Percentiles rank a stretch among this genome's conserved stretches.
Evolutionary conservation across 768 basidiomycete genomes (phyloP).

Genomic region (Coprinopsis marcescibilis): DNA sequence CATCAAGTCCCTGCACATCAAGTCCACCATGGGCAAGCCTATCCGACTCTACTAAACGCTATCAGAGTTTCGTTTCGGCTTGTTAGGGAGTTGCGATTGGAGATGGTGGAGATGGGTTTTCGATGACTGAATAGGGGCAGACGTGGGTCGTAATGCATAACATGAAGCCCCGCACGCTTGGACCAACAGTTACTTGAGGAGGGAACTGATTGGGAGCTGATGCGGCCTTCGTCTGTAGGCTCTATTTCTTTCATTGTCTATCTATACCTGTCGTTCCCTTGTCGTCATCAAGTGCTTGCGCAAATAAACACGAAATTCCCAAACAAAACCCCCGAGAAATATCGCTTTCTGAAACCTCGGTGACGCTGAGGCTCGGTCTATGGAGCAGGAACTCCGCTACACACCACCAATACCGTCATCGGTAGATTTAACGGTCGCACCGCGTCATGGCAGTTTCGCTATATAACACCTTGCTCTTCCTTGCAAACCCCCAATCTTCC

Average conservation of each 20-base stretch:
- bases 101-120: slow-evolving; percentile 8
- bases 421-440: too few species aligned
- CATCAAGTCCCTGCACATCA: slow-evolving; percentile 97
- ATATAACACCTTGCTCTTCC: background rate
- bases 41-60: slow-evolving; percentile 78
- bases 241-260: slow-evolving; percentile 5
- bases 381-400: background rate
- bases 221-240: too few species aligned
- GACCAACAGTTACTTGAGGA: slow-evolving; percentile 80
- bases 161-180: slow-evolving; percentile 98
- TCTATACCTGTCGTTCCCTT: background rate
- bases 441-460: background rate
- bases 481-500: background rate
- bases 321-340: too few species aligned
- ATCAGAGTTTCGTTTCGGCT: slow-evolving; percentile 4
- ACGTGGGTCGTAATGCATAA: slow-evolving; percentile 67
- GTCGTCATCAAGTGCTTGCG: background rate
- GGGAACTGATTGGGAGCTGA: slow-evolving; percentile 90
- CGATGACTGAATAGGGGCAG: slow-evolving; percentile 11
- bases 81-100: slow-evolving; percentile 8
- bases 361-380: too few species aligned
- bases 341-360: too few species aligned
- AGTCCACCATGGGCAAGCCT: slow-evolving; percentile 99
- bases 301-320: too few species aligned
- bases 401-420: background rate